Conservation (phyloP, 495 filamentous ascomycete genomes). For the Chaetomium cochliodes region DNA sequence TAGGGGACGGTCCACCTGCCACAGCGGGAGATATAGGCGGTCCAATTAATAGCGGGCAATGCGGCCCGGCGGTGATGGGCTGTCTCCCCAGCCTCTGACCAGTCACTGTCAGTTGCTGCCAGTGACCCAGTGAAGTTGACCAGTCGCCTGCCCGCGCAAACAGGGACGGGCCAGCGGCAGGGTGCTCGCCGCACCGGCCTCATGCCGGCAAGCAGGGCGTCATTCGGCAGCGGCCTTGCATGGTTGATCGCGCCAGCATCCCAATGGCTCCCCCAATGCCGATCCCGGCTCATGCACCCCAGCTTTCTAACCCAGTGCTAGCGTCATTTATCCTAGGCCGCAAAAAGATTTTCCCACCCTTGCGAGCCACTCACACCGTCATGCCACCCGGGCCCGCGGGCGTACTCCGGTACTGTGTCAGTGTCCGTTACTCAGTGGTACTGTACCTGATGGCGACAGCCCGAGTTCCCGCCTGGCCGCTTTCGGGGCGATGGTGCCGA, state of each 20-base stretch:
- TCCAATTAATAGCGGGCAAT: conserved; percentile 32
- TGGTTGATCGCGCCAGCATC: background rate
- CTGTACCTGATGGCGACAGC: conserved; percentile 1
- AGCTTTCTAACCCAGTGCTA: conserved; percentile 18
- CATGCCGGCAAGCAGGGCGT: conserved; percentile 12
- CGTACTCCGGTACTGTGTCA: too few relatives aligned
- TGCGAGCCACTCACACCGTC: background rate
- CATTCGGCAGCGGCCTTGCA: conserved; percentile 10
- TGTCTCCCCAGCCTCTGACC: conserved; percentile 3
- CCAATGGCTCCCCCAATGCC: conserved; percentile 21
- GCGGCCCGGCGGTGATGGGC: conserved; percentile 28
- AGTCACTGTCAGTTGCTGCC: background rate
- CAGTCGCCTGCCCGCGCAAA: conserved; percentile 1
- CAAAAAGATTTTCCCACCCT: conserved; percentile 19
- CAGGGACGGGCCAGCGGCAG: background rate
- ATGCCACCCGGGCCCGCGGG: too few relatives aligned
- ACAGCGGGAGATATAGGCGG: conserved; percentile 3
- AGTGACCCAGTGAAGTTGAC: too few relatives aligned
- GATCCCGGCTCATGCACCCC: conserved; percentile 23
- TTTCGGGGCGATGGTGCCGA: conserved; percentile 20
- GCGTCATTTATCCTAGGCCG: conserved; percentile 24
- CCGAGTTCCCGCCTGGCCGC: background rate
- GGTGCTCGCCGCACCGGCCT: background rate
- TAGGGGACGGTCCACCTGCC: background rate
- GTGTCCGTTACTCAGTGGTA: too few relatives aligned